These are phyloP conservation scores for Xylariaceae sp. DNA, from an alignment of 2,329 filamentous ascomycete genomes.

Conservation along the genomic window DNA sequence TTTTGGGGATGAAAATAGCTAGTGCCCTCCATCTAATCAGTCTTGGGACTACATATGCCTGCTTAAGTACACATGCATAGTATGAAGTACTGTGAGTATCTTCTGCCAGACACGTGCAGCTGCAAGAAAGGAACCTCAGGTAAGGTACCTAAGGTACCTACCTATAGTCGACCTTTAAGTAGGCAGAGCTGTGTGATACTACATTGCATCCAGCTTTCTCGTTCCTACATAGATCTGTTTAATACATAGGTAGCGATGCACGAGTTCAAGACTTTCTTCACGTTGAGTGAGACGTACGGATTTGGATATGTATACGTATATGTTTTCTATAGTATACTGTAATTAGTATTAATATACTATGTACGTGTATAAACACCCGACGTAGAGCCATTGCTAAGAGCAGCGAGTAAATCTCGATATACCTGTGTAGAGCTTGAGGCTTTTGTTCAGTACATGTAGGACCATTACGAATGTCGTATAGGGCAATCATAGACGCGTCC, in stretches of 20 bases:
- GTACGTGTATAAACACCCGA: too few relatives aligned
- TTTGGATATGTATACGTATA: too few relatives aligned
- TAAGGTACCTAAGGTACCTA: too few relatives aligned
- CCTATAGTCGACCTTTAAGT: too few relatives aligned
- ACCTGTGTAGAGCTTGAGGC: too few relatives aligned
- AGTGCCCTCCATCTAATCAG: conserved; percentile 12
- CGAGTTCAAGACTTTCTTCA: neutral
- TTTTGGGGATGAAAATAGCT: conserved; percentile 9
- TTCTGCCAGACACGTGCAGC: neutral
- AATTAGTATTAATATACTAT: too few relatives aligned
- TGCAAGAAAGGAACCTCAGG: neutral
- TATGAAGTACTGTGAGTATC: neutral
- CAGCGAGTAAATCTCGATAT: too few relatives aligned
- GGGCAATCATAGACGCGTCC: too few relatives aligned
- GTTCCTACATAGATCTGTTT: neutral
- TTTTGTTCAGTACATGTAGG: too few relatives aligned
- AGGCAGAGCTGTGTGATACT: neutral
- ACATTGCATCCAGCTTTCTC: neutral
- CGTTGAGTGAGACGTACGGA: neutral
- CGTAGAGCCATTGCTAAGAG: too few relatives aligned
- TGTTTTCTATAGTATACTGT: too few relatives aligned
- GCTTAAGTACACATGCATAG: neutral
- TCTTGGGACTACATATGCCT: conserved; percentile 1
- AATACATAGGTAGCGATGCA: neutral
- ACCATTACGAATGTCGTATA: too few relatives aligned